A percentile compares a stretch with the other conserved stretches of the same genome.
phyloP scores from a whole-genome alignment of 108 stramenopile species.

The Cyclotella sp. region DNA sequence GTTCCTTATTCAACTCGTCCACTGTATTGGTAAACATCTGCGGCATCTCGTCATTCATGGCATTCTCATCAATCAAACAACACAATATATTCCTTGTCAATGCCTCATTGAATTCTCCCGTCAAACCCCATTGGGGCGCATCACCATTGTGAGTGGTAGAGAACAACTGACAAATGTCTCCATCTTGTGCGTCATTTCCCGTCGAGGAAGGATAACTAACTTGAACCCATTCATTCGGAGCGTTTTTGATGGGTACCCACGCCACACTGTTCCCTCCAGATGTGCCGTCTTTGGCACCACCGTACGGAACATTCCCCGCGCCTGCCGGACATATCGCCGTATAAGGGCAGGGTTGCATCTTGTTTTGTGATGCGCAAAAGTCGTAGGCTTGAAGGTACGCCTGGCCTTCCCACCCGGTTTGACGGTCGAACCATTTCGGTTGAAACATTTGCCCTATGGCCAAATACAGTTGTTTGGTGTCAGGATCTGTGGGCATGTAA shows the following conservation, averaged over 20 bases:
- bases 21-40: conserved; percentile 5
- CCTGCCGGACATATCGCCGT: conserved; percentile 8
- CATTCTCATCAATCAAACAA: conserved; percentile 8
- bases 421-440: conserved; percentile 16
- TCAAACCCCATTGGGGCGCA: background rate
- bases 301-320: background rate
- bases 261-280: background rate
- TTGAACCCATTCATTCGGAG: conserved; percentile 30
- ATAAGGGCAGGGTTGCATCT: conserved; percentile 14
- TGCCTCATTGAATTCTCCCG: conserved; percentile 9
- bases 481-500: conserved; percentile 7
- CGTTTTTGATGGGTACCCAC: conserved; percentile 16
- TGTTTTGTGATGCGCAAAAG: conserved; percentile 1
- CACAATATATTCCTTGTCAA: conserved; percentile 21
- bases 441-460: background rate
- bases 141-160: background rate
- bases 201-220: background rate
- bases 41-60: background rate
- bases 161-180: conserved; percentile 6
- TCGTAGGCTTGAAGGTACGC: conserved; percentile 15
- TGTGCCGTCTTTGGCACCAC: background rate
- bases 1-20: background rate
- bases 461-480: background rate
- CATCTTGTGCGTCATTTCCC: background rate
- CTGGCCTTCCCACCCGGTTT: conserved; percentile 14